phyloP scores from a whole-genome alignment of 192 early-diverging fungal genomes.

The Powellomyces hirtus region DNA sequence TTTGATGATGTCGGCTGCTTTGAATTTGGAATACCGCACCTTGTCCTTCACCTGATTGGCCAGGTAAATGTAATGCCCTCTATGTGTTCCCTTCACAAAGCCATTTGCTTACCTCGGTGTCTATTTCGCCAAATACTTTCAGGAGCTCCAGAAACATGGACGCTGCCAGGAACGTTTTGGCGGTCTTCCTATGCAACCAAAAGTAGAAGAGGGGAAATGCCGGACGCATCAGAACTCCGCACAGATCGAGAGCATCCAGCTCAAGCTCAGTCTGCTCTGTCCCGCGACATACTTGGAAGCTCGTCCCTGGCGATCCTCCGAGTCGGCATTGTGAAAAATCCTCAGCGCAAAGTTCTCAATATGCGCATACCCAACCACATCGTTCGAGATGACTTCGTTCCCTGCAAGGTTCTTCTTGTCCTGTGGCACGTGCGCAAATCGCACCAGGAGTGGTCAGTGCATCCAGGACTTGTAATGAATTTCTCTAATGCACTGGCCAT shows the following conservation, averaged over 20 bases:
- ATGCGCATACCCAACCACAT: constrained; percentile 74
- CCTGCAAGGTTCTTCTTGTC: constrained; percentile 65
- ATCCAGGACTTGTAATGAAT: too few species aligned
- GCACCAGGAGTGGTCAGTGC: too few species aligned
- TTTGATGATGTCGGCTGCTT: constrained; percentile 91
- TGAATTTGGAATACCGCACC: constrained; percentile 95
- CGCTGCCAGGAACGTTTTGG: constrained; percentile 79
- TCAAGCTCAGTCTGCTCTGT: background rate
- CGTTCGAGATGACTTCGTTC: constrained; percentile 71
- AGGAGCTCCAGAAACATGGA: constrained; percentile 87
- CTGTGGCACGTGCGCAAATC: constrained; percentile 37
- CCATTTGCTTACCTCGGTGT: constrained; percentile 22
- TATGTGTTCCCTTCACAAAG: too few species aligned
- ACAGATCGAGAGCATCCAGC: too few species aligned
- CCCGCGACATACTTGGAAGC: constrained; percentile 67
- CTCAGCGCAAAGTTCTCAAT: constrained; percentile 87
- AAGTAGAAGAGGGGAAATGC: too few species aligned
- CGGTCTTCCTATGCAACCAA: constrained; percentile 66
- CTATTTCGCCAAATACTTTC: constrained; percentile 70
- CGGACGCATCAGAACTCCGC: background rate
- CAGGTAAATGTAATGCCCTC: too few species aligned
- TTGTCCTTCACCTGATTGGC: constrained; percentile 80
- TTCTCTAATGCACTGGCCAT: too few species aligned
- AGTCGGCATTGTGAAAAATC: constrained; percentile 87
- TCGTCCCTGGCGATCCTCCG: constrained; percentile 80